Percentiles rank a stretch among this genome's conserved stretches.
Conservation (phyloP, 2,329 filamentous ascomycete species). For the Cladosporium sp. region DNA sequence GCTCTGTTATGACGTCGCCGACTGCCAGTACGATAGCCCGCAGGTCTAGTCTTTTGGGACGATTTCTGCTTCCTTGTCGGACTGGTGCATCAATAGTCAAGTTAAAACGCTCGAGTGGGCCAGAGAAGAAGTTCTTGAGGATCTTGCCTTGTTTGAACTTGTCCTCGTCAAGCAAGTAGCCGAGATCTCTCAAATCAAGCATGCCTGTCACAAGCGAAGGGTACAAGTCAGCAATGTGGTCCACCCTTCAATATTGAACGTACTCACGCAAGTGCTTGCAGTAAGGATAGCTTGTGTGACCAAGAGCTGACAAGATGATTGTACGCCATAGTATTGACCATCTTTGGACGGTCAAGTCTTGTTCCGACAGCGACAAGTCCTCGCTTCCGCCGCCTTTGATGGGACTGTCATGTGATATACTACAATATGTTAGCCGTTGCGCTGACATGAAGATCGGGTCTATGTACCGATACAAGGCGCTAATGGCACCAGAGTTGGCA, state of each 20-base stretch:
- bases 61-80: constrained; percentile 5
- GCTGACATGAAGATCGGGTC: constrained; percentile 5
- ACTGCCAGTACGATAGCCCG: constrained; percentile 44
- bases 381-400: constrained; percentile 44
- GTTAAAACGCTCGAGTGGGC: constrained; percentile 43
- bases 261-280: constrained; percentile 57
- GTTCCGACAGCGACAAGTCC: constrained; percentile 36
- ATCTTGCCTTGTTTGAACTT: constrained; percentile 55
- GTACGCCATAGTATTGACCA: constrained; percentile 66
- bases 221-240: neutral
- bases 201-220: constrained; percentile 23
- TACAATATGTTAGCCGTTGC: constrained; percentile 16
- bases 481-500: constrained; percentile 54
- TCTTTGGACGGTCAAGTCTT: constrained; percentile 48
- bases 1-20: constrained; percentile 39
- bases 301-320: constrained; percentile 62
- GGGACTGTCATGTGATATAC: constrained; percentile 41
- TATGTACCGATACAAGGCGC: constrained; percentile 58
- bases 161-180: constrained; percentile 57
- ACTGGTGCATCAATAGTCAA: constrained; percentile 26
- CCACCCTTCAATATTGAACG: neutral
- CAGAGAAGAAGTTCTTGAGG: constrained; percentile 53
- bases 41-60: constrained; percentile 31
- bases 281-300: constrained; percentile 63
- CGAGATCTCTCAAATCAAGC: constrained; percentile 60